phyloP scores from a whole-genome alignment of 306 rosid genomes.

The Prunus mira region DNA sequence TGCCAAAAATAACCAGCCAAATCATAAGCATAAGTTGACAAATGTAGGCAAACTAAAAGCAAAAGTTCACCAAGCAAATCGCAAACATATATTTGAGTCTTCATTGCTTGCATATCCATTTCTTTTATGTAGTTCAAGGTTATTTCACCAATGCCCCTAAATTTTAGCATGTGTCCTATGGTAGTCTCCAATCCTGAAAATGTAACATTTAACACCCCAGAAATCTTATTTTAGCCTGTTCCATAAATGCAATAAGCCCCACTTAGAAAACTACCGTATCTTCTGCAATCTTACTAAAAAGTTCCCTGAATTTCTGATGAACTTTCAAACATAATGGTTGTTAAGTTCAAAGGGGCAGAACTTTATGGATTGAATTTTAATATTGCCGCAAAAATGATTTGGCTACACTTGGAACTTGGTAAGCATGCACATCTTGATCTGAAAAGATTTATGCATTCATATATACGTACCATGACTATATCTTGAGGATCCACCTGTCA shows the following conservation, averaged over 20 bases:
- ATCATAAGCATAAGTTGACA: not conserved
- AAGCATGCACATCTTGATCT: not conserved
- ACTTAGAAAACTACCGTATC: not conserved
- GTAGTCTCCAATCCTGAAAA: not conserved
- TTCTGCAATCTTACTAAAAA: not conserved
- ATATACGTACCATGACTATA: conserved; percentile 80
- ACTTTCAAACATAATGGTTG: not conserved
- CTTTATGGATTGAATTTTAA: not conserved
- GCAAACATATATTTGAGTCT: not conserved
- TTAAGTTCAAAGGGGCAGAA: not conserved
- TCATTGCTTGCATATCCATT: not conserved
- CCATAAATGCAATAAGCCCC: not conserved
- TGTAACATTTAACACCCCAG: not conserved
- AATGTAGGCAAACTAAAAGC: not conserved
- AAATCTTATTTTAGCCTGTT: not conserved
- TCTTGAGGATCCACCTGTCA: conserved; percentile 99
- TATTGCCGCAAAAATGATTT: not conserved
- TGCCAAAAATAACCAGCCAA: conserved; percentile 10
- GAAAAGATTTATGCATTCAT: not conserved
- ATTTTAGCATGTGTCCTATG: not conserved
- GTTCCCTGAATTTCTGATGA: not conserved
- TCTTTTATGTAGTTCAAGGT: not conserved
- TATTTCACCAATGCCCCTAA: not conserved
- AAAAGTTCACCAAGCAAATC: not conserved
- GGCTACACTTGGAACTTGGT: not conserved